Conservation (phyloP, 495 filamentous ascomycete species). For the Hypoxylon lenormandii region DNA sequence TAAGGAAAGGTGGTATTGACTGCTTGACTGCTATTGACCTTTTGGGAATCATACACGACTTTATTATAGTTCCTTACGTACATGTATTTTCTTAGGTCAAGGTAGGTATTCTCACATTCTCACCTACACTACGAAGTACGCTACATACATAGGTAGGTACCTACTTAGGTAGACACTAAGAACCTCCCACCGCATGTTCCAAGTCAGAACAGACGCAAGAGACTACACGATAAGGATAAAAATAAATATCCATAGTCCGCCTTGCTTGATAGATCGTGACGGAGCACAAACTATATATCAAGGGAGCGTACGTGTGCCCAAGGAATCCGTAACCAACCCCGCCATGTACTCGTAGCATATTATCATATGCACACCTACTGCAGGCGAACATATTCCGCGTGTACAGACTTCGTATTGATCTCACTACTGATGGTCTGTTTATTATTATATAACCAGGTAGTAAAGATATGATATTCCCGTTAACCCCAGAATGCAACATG, state of each 20-base stretch:
- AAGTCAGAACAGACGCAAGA: no score
- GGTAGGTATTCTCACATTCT: no score
- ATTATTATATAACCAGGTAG: background rate
- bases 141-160: no score
- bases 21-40: slow-evolving; percentile 4
- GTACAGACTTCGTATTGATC: slow-evolving; percentile 2
- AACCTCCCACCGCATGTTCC: no score
- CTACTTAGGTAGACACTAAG: no score
- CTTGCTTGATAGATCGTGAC: background rate
- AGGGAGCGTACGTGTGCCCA: slow-evolving; percentile 2
- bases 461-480: background rate
- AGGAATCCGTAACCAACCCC: background rate
- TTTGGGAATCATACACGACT: slow-evolving; percentile 29
- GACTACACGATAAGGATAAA: no score
- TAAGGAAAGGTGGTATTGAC: slow-evolving; percentile 25
- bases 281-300: background rate
- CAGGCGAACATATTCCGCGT: background rate
- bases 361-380: background rate
- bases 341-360: background rate
- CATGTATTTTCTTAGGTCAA: no score
- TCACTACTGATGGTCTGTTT: background rate
- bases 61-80: background rate
- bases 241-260: background rate
- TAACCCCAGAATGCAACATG: slow-evolving; percentile 30
- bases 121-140: no score